phyloP scores from a whole-genome alignment of 2,329 filamentous ascomycete genomes.

The Tolypocladium inflatum region DNA sequence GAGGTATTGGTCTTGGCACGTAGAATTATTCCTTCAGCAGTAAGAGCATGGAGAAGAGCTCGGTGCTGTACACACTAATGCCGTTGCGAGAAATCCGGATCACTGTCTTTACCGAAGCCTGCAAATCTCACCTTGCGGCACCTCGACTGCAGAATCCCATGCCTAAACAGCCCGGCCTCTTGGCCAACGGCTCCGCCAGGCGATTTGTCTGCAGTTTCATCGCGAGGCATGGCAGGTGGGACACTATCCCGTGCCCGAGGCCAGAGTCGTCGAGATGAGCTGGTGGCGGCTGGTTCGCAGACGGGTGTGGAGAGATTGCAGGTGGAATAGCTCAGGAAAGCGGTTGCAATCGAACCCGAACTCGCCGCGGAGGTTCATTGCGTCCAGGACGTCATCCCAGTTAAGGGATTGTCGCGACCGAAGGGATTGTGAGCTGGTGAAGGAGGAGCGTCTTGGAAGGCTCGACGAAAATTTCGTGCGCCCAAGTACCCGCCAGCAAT shows the following conservation, averaged over 20 bases:
- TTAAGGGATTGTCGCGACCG: not conserved
- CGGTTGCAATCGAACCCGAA: not conserved
- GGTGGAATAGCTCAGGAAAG: not conserved
- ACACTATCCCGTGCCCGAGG: not conserved
- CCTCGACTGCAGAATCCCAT: not conserved
- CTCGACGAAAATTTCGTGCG: not conserved
- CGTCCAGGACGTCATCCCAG: not conserved
- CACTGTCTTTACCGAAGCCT: not conserved
- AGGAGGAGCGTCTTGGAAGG: not conserved
- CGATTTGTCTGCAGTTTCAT: not conserved
- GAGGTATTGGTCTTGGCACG: conserved; percentile 46
- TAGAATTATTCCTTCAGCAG: conserved; percentile 46
- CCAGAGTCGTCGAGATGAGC: not conserved
- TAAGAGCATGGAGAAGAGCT: conserved; percentile 38
- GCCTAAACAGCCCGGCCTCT: not conserved
- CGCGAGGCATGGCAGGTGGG: not conserved
- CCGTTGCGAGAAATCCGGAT: conserved; percentile 21
- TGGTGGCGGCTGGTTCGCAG: not conserved
- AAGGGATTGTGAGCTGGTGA: not conserved
- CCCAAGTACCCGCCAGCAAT: not conserved
- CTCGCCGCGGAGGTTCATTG: not conserved
- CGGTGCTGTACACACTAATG: conserved; percentile 53
- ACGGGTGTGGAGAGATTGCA: not conserved
- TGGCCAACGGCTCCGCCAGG: not conserved
- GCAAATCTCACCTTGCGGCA: not conserved